Evolutionary conservation across 202 grass and related monocot species (phyloP).

Genomic region (Dendrocalamus latiflorus): DNA sequence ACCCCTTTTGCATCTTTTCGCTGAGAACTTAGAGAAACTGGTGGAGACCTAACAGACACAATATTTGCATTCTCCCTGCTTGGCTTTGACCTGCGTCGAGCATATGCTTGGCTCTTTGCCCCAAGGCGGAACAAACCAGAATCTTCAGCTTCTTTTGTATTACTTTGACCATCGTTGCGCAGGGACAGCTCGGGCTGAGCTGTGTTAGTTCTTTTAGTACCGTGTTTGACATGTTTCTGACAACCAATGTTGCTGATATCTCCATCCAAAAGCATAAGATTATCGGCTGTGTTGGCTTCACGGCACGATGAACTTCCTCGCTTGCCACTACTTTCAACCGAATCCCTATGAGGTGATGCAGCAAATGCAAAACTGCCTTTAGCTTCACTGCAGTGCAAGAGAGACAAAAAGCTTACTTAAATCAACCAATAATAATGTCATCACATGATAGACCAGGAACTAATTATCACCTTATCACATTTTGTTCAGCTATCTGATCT

Average conservation of each 20-base stretch:
- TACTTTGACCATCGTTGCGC: conserved; percentile 50
- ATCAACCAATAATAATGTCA: conserved; percentile 25
- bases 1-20: conserved; percentile 31
- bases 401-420: conserved; percentile 27
- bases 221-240: conserved; percentile 45
- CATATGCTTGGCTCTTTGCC: conserved; percentile 73
- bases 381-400: conserved; percentile 57
- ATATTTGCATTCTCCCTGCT: conserved; percentile 45
- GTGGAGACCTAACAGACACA: conserved; percentile 31
- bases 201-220: conserved; percentile 49
- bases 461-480: conserved; percentile 76
- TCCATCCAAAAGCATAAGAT: conserved; percentile 84
- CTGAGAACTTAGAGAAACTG: conserved; percentile 20
- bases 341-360: conserved; percentile 86
- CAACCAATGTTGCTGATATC: conserved; percentile 61
- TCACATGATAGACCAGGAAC: conserved; percentile 15
- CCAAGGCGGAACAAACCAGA: conserved; percentile 69
- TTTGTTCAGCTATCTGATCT: conserved; percentile 64
- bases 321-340: conserved; percentile 81
- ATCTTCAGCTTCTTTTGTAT: conserved; percentile 74
- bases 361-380: conserved; percentile 82
- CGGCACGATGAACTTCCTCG: conserved; percentile 47
- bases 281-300: conserved; percentile 84
- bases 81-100: conserved; percentile 64
- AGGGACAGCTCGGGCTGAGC: conserved; percentile 39